Base-by-base conservation (phyloP, 108 stramenopile genomes). In the Skeletonema grethae region DNA sequence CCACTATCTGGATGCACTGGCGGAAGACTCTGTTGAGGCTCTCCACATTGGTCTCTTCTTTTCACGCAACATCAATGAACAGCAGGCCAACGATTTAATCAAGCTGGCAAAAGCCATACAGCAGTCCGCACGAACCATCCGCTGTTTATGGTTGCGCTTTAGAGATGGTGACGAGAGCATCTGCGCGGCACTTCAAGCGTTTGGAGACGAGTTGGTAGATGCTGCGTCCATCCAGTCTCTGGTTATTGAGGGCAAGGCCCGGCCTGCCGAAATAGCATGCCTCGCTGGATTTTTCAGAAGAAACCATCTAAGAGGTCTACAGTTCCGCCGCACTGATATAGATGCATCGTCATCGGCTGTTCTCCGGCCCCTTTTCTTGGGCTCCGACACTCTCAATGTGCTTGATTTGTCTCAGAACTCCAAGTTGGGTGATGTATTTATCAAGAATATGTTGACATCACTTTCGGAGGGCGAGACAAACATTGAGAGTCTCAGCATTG, bases 81-180 rank as follows among this genome's bases (percentile, higher is more conserved):
- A 64, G 13, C 63, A 60, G 53, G 65, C 69, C 18, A 7, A 15
- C 15, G 69, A 70, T 34, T 32, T 70, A 46, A 31, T 71, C 12
- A 41, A 63, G 25, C 61, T 78, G 57, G 69, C 58, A 2, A 34
- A 29, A 61, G 70, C 58, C 28, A 70, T 78, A 22, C 56, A 48
- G 0, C 64, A 79, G 34, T 50, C 77, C 7, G 35, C 60, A 39
- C 25, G 77, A 38, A 15, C 57, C 9, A 63, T 78, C 45, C 68
- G 69, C 9, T 78, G 68, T 55, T 43, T 78, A 15, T 78, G 77
- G 77, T 43, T 78, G 31, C 69, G 77, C 13, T 78, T 78, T 56
- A 31, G 38, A 35, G 77, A 60, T 20, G 70, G 70, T 11, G 77
- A 78, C 20, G 70, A 78, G 34, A 70, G 77, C 38, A 59, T 71